phyloP scores from a whole-genome alignment of 805 yeast species.

The Helenozyma rhizophorensis region DNA sequence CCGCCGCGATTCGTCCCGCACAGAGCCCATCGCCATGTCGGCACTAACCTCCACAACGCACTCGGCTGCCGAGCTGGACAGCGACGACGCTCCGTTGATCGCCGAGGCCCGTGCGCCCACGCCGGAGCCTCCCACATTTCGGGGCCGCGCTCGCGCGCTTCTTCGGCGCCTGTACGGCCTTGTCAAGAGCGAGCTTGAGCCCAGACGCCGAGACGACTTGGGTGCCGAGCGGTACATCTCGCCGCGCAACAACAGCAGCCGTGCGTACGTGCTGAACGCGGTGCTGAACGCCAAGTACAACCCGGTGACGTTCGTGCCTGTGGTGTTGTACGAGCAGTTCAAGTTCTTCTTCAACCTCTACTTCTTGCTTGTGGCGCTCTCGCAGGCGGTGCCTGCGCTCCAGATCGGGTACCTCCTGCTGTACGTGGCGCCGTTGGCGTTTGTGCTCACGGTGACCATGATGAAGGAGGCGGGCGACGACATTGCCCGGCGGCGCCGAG shows the following conservation, averaged over 20 bases:
- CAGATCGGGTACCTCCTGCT: conserved; percentile 92
- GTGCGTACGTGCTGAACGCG: conserved; percentile 58
- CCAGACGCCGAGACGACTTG: background rate
- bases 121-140: background rate
- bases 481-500: conserved; percentile 83
- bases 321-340: conserved; percentile 90
- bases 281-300: conserved; percentile 93
- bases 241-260: conserved; percentile 28
- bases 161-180: conserved; percentile 5
- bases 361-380: conserved; percentile 86
- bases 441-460: conserved; percentile 91
- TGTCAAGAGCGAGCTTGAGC: conserved; percentile 3
- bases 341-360: conserved; percentile 93
- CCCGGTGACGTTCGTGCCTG: conserved; percentile 81
- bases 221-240: conserved; percentile 34
- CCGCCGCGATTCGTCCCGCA: conserved; percentile 22
- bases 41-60: conserved; percentile 12
- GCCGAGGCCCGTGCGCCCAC: background rate
- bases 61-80: background rate
- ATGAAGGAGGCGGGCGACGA: conserved; percentile 94
- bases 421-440: conserved; percentile 89
- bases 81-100: background rate
- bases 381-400: conserved; percentile 84
- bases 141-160: background rate
- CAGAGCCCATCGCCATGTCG: conserved; percentile 26